Percentiles rank a stretch among this genome's conserved stretches.
Conservation (phyloP, 75 land plant species). For the Picea sitchensis region DNA sequence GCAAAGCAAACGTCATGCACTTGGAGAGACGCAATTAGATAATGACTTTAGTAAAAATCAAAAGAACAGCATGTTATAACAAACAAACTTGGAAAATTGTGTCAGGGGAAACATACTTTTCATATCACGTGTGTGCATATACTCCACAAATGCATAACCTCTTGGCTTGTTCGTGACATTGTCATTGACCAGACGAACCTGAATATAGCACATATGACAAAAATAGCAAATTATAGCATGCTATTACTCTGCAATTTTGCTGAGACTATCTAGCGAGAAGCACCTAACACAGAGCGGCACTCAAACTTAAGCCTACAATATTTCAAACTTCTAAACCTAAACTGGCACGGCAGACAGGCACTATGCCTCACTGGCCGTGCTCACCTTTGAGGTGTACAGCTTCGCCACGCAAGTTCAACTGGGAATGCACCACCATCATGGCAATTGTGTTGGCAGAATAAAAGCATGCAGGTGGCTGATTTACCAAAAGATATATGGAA, state of each 20-base stretch:
- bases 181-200: slow-evolving; percentile 88
- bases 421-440: slow-evolving; percentile 11
- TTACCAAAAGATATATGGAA: slow-evolving; percentile 17
- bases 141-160: slow-evolving; percentile 98
- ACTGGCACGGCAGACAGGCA: slow-evolving; percentile 94
- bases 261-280: background rate
- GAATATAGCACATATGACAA: slow-evolving; percentile 2
- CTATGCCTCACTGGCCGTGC: slow-evolving; percentile 93
- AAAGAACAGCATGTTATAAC: background rate
- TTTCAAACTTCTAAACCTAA: slow-evolving; percentile 28
- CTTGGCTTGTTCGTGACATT: slow-evolving; percentile 76
- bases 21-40: background rate
- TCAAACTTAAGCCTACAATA: background rate
- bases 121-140: slow-evolving; percentile 94
- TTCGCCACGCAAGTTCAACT: slow-evolving; percentile 26
- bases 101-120: slow-evolving; percentile 48
- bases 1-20: background rate
- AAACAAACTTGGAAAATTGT: background rate
- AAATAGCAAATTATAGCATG: background rate
- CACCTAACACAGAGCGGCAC: slow-evolving; percentile 1
- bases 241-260: background rate
- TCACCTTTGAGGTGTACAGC: slow-evolving; percentile 78
- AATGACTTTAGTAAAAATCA: background rate
- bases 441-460: slow-evolving; percentile 15
- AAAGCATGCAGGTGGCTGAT: slow-evolving; percentile 5